Conservation (phyloP, 139 green algal genomes). For the Auxenochlorella protothecoides region DNA sequence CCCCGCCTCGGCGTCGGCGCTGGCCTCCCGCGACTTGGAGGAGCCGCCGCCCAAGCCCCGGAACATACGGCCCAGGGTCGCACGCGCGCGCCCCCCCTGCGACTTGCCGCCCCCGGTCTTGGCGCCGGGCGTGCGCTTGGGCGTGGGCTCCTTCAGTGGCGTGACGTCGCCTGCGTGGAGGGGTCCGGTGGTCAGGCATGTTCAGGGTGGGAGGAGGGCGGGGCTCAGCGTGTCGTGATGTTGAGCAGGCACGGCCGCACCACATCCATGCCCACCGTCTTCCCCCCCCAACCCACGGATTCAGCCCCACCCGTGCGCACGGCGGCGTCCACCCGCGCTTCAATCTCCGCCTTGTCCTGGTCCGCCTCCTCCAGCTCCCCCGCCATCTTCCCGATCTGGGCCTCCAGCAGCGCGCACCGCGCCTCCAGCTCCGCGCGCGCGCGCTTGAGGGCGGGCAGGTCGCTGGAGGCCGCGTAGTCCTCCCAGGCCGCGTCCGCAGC, state of each 20-base stretch:
- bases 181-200: not conserved
- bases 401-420: constrained; percentile 31
- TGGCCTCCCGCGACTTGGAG: no score
- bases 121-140: not conserved
- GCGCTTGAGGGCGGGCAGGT: constrained; percentile 19
- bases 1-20: no score
- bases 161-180: constrained; percentile 10
- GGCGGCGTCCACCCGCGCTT: constrained; percentile 10
- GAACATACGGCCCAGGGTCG: no score
- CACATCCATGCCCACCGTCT: no score
- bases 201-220: not conserved
- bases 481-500: constrained; percentile 14
- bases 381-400: constrained; percentile 36
- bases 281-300: no score
- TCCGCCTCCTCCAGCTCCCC: constrained; percentile 23
- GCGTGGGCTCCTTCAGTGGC: constrained; percentile 2
- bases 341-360: constrained; percentile 23
- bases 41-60: no score
- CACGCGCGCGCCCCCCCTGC: no score
- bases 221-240: not conserved
- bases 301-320: constrained; percentile 8
- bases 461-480: constrained; percentile 3
- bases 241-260: not conserved
- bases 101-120: no score
- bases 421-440: constrained; percentile 34